phyloP scores from a whole-genome alignment of 192 early-diverging fungal genomes.

The Backusella mclennaniae region DNA sequence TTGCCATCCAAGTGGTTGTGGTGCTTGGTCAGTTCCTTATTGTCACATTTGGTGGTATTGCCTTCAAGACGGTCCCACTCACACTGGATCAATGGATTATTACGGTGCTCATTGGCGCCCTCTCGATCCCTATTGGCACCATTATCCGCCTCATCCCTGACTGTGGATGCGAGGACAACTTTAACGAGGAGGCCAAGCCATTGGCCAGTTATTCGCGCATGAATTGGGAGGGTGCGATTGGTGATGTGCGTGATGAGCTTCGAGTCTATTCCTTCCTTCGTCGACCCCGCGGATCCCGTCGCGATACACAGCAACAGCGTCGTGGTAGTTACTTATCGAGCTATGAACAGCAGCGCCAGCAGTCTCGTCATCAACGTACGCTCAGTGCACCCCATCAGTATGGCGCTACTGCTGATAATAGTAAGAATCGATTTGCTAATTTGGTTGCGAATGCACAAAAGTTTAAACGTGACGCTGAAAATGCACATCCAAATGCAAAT shows the following conservation, averaged over 20 bases:
- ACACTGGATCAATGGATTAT: conserved; percentile 69
- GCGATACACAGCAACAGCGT: background rate
- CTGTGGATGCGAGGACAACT: conserved; percentile 35
- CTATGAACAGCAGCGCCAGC: background rate
- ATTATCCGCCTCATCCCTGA: conserved; percentile 81
- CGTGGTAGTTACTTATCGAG: background rate
- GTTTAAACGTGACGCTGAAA: conserved; percentile 15
- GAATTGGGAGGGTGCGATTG: conserved; percentile 38
- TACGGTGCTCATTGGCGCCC: conserved; percentile 73
- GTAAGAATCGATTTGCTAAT: conserved; percentile 22
- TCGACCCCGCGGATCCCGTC: background rate
- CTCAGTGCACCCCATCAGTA: background rate
- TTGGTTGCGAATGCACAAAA: conserved; percentile 18
- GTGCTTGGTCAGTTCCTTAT: conserved; percentile 79
- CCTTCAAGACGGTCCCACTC: conserved; percentile 80
- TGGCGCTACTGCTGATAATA: background rate
- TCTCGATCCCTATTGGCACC: conserved; percentile 80
- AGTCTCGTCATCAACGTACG: background rate
- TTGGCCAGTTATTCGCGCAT: conserved; percentile 34
- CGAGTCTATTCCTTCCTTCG: conserved; percentile 24
- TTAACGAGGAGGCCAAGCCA: conserved; percentile 39
- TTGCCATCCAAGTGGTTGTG: conserved; percentile 71
- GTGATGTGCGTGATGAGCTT: conserved; percentile 31
- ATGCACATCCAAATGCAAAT: background rate
- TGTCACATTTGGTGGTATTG: conserved; percentile 82